Conservation (phyloP, 2,329 filamentous ascomycete species). For the Macroventuria anomochaeta region DNA sequence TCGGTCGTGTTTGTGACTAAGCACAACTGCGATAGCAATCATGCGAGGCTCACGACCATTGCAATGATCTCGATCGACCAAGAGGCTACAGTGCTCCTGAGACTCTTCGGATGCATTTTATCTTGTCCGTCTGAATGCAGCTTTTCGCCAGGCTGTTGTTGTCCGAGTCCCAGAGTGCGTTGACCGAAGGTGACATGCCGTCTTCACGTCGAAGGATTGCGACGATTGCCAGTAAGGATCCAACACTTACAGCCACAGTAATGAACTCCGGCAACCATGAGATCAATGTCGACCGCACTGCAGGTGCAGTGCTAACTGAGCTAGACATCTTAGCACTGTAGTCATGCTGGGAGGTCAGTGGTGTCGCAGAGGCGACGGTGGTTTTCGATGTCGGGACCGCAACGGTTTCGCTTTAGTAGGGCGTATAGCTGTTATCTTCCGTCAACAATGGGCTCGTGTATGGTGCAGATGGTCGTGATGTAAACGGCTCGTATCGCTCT, state of each 20-base stretch:
- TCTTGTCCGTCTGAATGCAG: too few relatives aligned
- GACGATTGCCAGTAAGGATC: background rate
- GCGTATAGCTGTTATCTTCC: background rate
- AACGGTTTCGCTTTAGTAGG: background rate
- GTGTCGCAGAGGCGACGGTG: background rate
- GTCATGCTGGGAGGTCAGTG: background rate
- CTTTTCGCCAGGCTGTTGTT: too few relatives aligned
- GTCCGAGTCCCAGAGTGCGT: too few relatives aligned
- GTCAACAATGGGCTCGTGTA: background rate
- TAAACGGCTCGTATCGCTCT: constrained; percentile 1
- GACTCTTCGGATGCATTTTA: too few relatives aligned
- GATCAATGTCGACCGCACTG: background rate
- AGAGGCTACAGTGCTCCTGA: too few relatives aligned
- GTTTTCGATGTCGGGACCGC: background rate
- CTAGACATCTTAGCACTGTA: too few relatives aligned
- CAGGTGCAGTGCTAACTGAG: background rate
- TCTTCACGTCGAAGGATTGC: background rate
- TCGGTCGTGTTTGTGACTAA: constrained; percentile 7
- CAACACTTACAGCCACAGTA: background rate
- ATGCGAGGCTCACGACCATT: background rate
- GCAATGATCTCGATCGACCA: constrained; percentile 9
- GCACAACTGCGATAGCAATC: constrained; percentile 5
- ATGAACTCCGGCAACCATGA: background rate
- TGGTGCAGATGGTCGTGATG: background rate
- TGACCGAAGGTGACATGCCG: background rate